A percentile compares a stretch with the other conserved stretches of the same genome.
Conservation (phyloP, 331 rosid species). For the Cydonia oblonga region DNA sequence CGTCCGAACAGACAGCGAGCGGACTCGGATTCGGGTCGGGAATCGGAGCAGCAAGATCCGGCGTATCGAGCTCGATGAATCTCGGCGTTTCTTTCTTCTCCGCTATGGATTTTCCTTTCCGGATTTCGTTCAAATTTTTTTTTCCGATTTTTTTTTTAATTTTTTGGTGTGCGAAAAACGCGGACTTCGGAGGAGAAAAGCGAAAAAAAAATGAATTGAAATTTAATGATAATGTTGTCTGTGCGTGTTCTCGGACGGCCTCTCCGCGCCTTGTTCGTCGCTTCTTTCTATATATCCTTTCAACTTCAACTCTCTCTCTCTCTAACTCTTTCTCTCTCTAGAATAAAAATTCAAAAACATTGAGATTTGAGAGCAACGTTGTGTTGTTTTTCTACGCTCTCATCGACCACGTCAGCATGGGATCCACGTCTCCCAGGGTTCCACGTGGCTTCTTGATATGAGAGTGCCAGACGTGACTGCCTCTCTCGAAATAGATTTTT, state of each 20-base stretch:
- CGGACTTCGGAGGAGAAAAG: background rate
- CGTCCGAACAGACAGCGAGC: constrained; percentile 22
- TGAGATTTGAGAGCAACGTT: background rate
- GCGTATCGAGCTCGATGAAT: constrained; percentile 11
- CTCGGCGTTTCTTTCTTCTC: background rate
- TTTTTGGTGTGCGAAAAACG: background rate
- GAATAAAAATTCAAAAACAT: background rate
- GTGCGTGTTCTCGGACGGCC: constrained; percentile 36
- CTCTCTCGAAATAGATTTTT: too few species aligned
- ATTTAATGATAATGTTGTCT: background rate
- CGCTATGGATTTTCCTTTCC: background rate
- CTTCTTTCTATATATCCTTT: too few species aligned
- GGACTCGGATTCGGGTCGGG: constrained; percentile 27
- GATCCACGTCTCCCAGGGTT: constrained; percentile 30
- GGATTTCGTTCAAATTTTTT: background rate
- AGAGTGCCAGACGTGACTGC: constrained; percentile 47
- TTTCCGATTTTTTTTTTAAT: background rate
- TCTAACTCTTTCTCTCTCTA: constrained; percentile 8
- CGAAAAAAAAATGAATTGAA: background rate
- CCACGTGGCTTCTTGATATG: constrained; percentile 60
- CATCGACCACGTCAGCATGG: constrained; percentile 56
- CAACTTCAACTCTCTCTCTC: constrained; percentile 1
- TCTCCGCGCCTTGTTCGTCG: constrained; percentile 39
- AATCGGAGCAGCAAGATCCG: constrained; percentile 32
- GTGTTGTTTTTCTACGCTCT: background rate